Evolutionary conservation across 495 filamentous ascomycete genomes (phyloP).

Genomic region (Penicillium salamii): DNA sequence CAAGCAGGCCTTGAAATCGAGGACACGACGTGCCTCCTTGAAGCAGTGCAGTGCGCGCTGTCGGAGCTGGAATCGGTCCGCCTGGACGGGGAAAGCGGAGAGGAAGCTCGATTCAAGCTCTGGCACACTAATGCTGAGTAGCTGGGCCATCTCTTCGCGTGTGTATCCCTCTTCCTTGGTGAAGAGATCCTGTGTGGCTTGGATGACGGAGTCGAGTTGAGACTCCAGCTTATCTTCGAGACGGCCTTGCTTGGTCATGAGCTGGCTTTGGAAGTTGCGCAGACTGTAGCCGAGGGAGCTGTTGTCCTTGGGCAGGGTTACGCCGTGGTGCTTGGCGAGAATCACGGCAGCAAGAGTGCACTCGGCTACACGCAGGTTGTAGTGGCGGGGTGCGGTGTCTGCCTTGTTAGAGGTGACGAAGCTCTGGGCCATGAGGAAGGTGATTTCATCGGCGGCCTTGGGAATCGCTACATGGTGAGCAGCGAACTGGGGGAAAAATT

Average conservation of each 20-base stretch:
- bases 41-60: slow-evolving; percentile 89
- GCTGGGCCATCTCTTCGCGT: slow-evolving; percentile 75
- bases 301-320: slow-evolving; percentile 73
- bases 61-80: slow-evolving; percentile 81
- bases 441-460: slow-evolving; percentile 73
- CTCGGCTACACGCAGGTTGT: slow-evolving; percentile 96
- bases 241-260: slow-evolving; percentile 64
- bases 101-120: slow-evolving; percentile 74
- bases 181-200: slow-evolving; percentile 60
- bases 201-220: slow-evolving; percentile 68
- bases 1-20: slow-evolving; percentile 75
- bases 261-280: slow-evolving; percentile 78
- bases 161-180: slow-evolving; percentile 81
- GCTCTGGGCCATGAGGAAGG: slow-evolving; percentile 90
- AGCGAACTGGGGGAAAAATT: slow-evolving; percentile 77
- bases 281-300: slow-evolving; percentile 82
- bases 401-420: slow-evolving; percentile 94
- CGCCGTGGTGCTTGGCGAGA: slow-evolving; percentile 57
- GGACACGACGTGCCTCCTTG: slow-evolving; percentile 80
- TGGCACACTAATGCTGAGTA: slow-evolving; percentile 63
- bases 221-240: slow-evolving; percentile 52
- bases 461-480: slow-evolving; percentile 83
- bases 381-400: slow-evolving; percentile 85
- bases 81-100: slow-evolving; percentile 80
- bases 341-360: slow-evolving; percentile 84